phyloP scores from a whole-genome alignment of 2,329 filamentous ascomycete species.

The Alternaria novae-zelandiae region DNA sequence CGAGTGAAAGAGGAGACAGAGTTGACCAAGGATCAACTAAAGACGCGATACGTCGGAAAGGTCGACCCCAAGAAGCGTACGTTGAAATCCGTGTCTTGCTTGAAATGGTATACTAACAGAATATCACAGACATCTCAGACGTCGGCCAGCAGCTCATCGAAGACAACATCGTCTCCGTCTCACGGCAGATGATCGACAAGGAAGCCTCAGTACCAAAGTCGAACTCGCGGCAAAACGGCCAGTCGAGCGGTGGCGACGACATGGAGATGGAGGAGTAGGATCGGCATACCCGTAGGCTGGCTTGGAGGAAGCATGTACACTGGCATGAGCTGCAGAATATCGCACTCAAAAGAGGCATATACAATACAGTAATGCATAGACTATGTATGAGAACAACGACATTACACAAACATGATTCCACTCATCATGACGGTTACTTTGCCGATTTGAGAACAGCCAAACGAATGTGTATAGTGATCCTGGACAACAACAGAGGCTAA shows the following conservation, averaged over 20 bases:
- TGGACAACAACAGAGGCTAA: not conserved
- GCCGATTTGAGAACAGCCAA: not conserved
- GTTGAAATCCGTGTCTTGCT: too few species aligned
- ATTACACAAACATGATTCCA: not conserved
- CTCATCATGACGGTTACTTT: not conserved
- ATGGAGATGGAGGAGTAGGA: conserved; percentile 30
- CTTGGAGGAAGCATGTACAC: not conserved
- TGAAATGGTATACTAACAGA: too few species aligned
- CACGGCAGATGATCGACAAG: conserved; percentile 99
- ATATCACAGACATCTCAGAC: conserved; percentile 76
- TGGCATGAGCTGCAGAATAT: not conserved
- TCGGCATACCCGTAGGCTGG: not conserved
- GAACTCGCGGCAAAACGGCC: conserved; percentile 36
- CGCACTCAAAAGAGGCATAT: conserved; percentile 4
- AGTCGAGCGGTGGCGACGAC: conserved; percentile 35
- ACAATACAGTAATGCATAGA: conserved; percentile 18
- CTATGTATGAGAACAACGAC: conserved; percentile 22
- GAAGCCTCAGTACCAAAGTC: conserved; percentile 84
- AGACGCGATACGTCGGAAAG: conserved; percentile 98
- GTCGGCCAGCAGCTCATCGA: conserved; percentile 97
- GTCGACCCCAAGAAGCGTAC: conserved; percentile 94
- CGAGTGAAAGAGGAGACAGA: conserved; percentile 98
- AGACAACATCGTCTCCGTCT: conserved; percentile 99
- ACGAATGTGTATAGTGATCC: not conserved
- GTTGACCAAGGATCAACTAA: conserved; percentile 93